These are phyloP conservation scores for Mycena latifolia DNA, from an alignment of 768 basidiomycete species.

Conservation along the genomic window DNA sequence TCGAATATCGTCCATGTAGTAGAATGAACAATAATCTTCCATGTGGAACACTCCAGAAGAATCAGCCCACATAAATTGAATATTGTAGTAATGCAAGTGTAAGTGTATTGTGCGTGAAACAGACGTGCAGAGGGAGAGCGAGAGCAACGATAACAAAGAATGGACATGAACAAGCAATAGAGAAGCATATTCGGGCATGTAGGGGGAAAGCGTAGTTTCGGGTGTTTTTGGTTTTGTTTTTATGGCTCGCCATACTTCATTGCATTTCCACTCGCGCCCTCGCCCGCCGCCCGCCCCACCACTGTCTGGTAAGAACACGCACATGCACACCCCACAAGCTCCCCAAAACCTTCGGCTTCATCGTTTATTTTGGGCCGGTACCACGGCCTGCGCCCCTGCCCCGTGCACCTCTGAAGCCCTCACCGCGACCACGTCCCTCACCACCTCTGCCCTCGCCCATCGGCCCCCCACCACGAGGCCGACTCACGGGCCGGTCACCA, in stretches of 20 bases:
- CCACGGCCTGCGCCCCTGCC: conserved; percentile 40
- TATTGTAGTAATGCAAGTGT: conserved; percentile 32
- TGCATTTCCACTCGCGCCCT: conserved; percentile 3
- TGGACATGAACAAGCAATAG: conserved; percentile 20
- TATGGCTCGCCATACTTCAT: conserved; percentile 17
- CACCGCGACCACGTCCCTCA: conserved; percentile 51
- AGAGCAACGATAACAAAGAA: conserved; percentile 30
- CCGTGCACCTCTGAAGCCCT: conserved; percentile 38
- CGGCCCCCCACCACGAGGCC: conserved; percentile 74
- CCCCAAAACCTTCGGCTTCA: not conserved
- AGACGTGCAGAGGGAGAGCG: conserved; percentile 34
- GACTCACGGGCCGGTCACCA: conserved; percentile 76
- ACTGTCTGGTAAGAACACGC: conserved; percentile 20
- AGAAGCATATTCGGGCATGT: conserved; percentile 15
- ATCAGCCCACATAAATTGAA: conserved; percentile 16
- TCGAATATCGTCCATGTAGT: not conserved
- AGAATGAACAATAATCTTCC: not conserved
- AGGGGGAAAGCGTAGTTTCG: conserved; percentile 4
- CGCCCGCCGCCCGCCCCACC: conserved; percentile 12
- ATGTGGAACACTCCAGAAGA: not conserved
- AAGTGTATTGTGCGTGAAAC: conserved; percentile 32
- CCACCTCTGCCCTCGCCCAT: conserved; percentile 64
- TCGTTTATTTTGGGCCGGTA: conserved; percentile 36
- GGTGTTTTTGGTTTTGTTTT: conserved; percentile 9
- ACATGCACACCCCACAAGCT: conserved; percentile 18